phyloP scores from a whole-genome alignment of 2,329 filamentous ascomycete species.

The Scopulariopsis brevicaulis region DNA sequence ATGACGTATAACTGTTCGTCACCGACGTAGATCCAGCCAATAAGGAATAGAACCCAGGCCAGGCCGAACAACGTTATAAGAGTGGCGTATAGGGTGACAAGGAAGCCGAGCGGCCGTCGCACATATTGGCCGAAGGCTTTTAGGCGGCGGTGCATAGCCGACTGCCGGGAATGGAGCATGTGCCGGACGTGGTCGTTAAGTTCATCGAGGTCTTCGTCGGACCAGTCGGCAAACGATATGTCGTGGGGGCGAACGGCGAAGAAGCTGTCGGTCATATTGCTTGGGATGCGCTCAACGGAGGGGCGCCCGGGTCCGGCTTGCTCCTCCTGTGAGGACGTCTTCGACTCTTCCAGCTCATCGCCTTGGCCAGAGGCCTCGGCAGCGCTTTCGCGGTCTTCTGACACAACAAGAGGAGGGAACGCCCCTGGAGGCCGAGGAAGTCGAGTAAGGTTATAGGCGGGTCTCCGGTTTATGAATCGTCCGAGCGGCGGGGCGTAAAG shows the following conservation, averaged over 20 bases:
- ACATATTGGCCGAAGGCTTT: conserved; percentile 75
- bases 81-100: conserved; percentile 73
- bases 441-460: conserved; percentile 55
- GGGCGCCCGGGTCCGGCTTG: conserved; percentile 9
- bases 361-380: neutral
- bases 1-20: conserved; percentile 57
- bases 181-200: conserved; percentile 81
- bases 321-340: conserved; percentile 8
- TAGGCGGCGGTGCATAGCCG: conserved; percentile 68
- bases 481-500: conserved; percentile 79
- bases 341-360: conserved; percentile 7
- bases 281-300: conserved; percentile 21
- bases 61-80: conserved; percentile 77
- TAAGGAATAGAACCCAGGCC: conserved; percentile 84
- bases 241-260: conserved; percentile 75
- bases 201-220: conserved; percentile 58
- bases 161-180: conserved; percentile 72
- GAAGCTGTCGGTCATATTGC: conserved; percentile 59
- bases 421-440: neutral
- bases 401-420: conserved; percentile 29
- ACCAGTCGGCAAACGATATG: conserved; percentile 63
- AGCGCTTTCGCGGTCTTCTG: neutral
- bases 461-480: conserved; percentile 60
- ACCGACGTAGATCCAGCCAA: conserved; percentile 80
- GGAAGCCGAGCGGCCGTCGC: conserved; percentile 63